Conservation (phyloP, 1,139 yeast genomes). For the Candida glucosophila region DNA sequence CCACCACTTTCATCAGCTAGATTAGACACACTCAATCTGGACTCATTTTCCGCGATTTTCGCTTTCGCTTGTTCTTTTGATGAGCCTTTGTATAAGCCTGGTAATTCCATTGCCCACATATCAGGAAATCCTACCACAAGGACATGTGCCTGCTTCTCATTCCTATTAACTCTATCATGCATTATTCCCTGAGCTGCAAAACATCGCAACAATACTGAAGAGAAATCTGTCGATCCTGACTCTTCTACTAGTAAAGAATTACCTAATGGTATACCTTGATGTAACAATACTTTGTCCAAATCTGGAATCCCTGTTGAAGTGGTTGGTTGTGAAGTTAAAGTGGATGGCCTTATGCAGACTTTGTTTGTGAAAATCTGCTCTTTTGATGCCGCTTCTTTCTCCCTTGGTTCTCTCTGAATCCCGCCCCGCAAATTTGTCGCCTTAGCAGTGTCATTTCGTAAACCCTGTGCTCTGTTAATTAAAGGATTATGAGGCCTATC, state of each 20-base stretch:
- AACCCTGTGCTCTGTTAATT: too few species aligned
- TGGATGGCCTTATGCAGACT: constrained; percentile 68
- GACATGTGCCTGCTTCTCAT: constrained; percentile 43
- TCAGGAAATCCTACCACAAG: constrained; percentile 57
- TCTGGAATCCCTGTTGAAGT: constrained; percentile 73
- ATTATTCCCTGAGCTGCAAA: constrained; percentile 76
- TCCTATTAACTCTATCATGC: constrained; percentile 45
- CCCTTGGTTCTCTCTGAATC: too few species aligned
- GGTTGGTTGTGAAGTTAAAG: constrained; percentile 65
- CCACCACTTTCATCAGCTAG: too few species aligned
- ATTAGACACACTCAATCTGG: constrained; percentile 62
- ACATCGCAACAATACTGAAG: constrained; percentile 60
- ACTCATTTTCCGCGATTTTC: constrained; percentile 47
- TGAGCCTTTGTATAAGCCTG: constrained; percentile 72
- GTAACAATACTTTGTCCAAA: constrained; percentile 66
- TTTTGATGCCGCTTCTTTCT: too few species aligned
- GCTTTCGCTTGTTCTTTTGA: constrained; percentile 59
- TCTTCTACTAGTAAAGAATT: constrained; percentile 67
- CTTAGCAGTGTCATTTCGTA: too few species aligned
- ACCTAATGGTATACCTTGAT: constrained; percentile 84
- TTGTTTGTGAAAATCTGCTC: constrained; percentile 22
- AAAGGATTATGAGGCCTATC: too few species aligned
- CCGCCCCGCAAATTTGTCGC: too few species aligned
- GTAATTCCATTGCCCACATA: constrained; percentile 65
- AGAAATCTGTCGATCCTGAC: constrained; percentile 82